These are phyloP conservation scores for Zygotorulaspora chibaensis DNA, from an alignment of 805 yeast genomes.

Conservation along the genomic window DNA sequence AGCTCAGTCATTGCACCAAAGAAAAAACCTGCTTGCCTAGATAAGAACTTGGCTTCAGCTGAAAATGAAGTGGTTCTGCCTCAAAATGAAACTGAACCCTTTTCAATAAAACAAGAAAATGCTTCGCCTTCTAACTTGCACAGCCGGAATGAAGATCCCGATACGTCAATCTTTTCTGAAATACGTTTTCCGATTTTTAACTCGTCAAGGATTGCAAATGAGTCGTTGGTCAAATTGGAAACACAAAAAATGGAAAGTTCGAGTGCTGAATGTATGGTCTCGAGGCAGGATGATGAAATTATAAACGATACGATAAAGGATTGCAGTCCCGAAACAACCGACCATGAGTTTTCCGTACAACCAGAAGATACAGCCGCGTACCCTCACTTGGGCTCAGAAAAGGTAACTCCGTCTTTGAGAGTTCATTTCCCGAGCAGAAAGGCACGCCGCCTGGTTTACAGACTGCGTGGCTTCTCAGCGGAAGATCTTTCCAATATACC, in stretches of 20 bases:
- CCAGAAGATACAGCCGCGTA: conserved; percentile 2
- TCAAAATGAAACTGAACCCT: too few species aligned
- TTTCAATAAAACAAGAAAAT: background rate
- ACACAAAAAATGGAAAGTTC: background rate
- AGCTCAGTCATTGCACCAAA: too few species aligned
- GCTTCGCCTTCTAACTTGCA: too few species aligned
- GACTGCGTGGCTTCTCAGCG: conserved; percentile 16
- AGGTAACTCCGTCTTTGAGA: conserved; percentile 14
- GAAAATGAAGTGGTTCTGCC: too few species aligned
- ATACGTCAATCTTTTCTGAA: background rate
- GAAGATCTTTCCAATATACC: conserved; percentile 15
- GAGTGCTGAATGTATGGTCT: too few species aligned
- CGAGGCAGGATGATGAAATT: background rate
- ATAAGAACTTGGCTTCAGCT: too few species aligned
- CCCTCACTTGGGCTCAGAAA: conserved; percentile 1
- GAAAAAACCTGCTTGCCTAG: too few species aligned
- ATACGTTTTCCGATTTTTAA: conserved; percentile 25
- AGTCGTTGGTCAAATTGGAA: background rate
- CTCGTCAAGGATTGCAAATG: conserved; percentile 11
- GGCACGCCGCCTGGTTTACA: conserved; percentile 18
- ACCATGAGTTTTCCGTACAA: background rate
- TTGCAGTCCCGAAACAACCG: background rate
- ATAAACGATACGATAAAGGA: background rate
- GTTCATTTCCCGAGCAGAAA: conserved; percentile 21
- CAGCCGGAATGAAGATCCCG: background rate